Evolutionary conservation across 345 rosid genomes (phyloP).

Genomic region (Noccaea caerulescens): DNA sequence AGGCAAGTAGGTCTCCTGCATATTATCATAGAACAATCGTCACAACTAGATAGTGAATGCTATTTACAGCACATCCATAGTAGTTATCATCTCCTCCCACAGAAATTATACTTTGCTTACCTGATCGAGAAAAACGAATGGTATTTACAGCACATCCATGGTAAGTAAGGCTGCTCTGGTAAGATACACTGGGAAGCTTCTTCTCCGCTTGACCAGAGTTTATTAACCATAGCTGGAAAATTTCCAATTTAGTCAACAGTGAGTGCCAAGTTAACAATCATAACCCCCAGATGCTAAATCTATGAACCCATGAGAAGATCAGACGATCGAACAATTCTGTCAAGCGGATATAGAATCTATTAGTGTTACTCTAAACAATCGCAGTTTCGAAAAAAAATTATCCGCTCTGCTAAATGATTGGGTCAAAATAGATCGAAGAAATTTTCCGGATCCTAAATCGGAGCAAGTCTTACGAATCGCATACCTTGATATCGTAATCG

Average conservation of each 20-base stretch:
- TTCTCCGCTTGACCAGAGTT: constrained; percentile 60
- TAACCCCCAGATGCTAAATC: not conserved
- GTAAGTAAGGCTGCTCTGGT: constrained; percentile 77
- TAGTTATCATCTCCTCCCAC: constrained; percentile 26
- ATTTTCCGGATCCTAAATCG: not conserved
- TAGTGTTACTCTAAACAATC: not conserved
- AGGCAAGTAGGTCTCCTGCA: constrained; percentile 92
- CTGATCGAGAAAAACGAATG: constrained; percentile 83
- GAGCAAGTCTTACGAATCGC: not conserved
- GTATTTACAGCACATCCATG: constrained; percentile 80
- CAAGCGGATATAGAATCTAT: not conserved
- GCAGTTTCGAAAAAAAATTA: not conserved
- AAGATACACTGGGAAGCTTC: constrained; percentile 69
- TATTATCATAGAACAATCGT: not conserved
- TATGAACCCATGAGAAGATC: not conserved
- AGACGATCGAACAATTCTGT: not conserved
- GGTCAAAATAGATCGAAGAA: not conserved
- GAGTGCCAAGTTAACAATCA: not conserved
- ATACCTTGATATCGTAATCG: constrained; percentile 90
- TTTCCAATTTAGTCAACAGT: constrained; percentile 12
- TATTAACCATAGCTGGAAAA: constrained; percentile 69
- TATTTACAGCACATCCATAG: constrained; percentile 79
- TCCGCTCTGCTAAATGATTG: not conserved
- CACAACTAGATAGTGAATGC: constrained; percentile 41
- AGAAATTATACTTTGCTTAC: constrained; percentile 42